Percentiles rank a stretch among this genome's conserved stretches.
Conservation (phyloP, 441 rosid species). For the Populus hybrid region DNA sequence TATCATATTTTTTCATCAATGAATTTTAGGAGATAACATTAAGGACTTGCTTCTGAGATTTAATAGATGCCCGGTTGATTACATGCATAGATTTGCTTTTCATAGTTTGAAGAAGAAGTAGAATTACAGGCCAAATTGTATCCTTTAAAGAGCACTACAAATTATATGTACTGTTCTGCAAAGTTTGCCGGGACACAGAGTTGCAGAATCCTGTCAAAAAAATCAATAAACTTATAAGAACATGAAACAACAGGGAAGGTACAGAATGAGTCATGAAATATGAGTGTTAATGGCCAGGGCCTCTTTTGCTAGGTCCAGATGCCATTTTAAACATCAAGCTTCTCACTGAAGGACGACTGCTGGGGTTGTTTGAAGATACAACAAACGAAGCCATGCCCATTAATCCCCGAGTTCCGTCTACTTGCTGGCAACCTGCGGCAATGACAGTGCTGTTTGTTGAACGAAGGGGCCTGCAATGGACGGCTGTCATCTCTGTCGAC, state of each 20-base stretch:
- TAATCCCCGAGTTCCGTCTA: constrained; percentile 20
- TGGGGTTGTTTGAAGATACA: constrained; percentile 27
- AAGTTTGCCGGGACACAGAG: neutral
- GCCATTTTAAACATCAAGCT: constrained; percentile 53
- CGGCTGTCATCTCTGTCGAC: constrained; percentile 29
- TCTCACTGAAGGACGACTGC: constrained; percentile 25
- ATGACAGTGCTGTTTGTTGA: constrained; percentile 6
- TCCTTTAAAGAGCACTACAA: neutral
- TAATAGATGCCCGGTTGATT: neutral
- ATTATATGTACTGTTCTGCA: neutral
- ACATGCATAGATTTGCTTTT: neutral
- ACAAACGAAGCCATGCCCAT: constrained; percentile 18
- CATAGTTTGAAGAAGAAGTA: neutral
- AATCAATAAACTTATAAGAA: neutral
- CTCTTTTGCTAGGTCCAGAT: constrained; percentile 79
- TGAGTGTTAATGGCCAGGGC: constrained; percentile 59
- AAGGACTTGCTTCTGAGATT: neutral
- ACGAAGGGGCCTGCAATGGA: constrained; percentile 44
- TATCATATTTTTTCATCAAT: neutral
- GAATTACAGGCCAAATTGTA: neutral
- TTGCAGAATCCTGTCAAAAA: neutral
- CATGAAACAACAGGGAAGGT: neutral
- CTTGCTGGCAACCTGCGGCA: constrained; percentile 14
- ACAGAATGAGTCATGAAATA: neutral
- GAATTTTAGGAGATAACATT: neutral